Evolutionary conservation across 2,329 filamentous ascomycete genomes (phyloP), one percentile per base, ranked within the genome.

Genomic region (Nigrospora oryzae): DNA sequence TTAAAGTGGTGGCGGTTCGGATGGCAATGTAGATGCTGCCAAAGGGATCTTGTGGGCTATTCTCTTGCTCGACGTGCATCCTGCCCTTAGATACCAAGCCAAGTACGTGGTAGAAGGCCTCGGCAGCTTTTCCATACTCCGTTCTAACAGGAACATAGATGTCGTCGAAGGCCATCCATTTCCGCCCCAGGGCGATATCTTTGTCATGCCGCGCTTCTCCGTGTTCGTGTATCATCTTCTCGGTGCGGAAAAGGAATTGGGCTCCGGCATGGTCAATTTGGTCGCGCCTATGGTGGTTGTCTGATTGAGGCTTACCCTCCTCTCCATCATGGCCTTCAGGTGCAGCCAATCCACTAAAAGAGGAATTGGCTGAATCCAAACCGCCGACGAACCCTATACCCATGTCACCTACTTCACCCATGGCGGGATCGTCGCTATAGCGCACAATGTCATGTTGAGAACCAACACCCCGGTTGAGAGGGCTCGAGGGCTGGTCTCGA

Each of bases 61-160:
- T 28, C 8, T 15, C 66, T 63, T 95, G 89, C 49, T 74, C 63
- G 5, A 90, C 79, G 15, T 65, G 59, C 38, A 91, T 65, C 45
- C 76, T 61, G 2, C 74, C 74, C 63, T 82, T 87, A 2, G 80
- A 88, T 6, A 79, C 82, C 37, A 93, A 71, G 11, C 75, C 72
- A 13, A 94, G 73, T 2, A 87, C 72, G 59, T 93, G 86, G 65
- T 85, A 79, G 58, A 88, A 84, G 0, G 81, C 87, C 60, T 89
- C 85, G 2, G 85, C 81, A 10, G 84, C 86, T 12, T 88, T 80
- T 30, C 77, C 67, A 33, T 69, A 73, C 30, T 76, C 79, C 36
- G 68, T 65, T 39, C 69, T 63, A 11, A 57, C 57, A 0, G 79
- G 74, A n/a, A 77, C 71, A 38, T 93, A 77, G 11, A 95, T 65